Conservation (phyloP, 352 stramenopile species). For the Pythium coloratum region DNA sequence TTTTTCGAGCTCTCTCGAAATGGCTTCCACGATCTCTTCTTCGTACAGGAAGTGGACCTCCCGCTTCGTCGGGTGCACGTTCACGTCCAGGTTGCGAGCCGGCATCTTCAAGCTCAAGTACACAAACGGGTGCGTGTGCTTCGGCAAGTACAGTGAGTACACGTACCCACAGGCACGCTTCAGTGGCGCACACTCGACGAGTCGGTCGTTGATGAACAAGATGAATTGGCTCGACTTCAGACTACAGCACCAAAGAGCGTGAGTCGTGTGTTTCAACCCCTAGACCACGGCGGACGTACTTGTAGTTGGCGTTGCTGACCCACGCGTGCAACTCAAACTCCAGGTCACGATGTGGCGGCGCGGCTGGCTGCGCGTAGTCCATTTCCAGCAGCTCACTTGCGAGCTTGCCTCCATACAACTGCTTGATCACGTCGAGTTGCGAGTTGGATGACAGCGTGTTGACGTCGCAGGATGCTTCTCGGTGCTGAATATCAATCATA, state of each 20-base stretch:
- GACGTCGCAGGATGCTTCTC: conserved; percentile 74
- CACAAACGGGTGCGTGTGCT: conserved; percentile 95
- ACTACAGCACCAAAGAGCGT: conserved; percentile 26
- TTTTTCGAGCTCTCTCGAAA: conserved; percentile 76
- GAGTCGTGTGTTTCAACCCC: background rate
- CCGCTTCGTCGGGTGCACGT: conserved; percentile 98
- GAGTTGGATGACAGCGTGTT: conserved; percentile 67
- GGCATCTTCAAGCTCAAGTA: conserved; percentile 97
- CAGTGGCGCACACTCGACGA: conserved; percentile 93
- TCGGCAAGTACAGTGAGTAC: conserved; percentile 94
- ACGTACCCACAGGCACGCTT: conserved; percentile 94
- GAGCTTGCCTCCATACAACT: conserved; percentile 75
- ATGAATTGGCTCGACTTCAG: conserved; percentile 87
- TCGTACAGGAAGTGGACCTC: conserved; percentile 97
- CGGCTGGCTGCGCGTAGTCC: conserved; percentile 27
- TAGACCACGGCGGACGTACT: conserved; percentile 34
- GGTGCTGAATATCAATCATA: conserved; percentile 41
- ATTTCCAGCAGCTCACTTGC: conserved; percentile 62
- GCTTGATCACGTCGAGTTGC: conserved; percentile 72
- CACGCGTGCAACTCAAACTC: conserved; percentile 52
- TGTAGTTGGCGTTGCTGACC: conserved; percentile 90
- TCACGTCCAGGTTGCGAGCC: conserved; percentile 96
- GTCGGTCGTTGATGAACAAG: conserved; percentile 98
- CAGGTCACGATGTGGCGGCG: conserved; percentile 29
- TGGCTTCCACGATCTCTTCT: conserved; percentile 89